These are phyloP conservation scores for Lasiodiplodia sp. DNA, from an alignment of 2,329 filamentous ascomycete genomes.

Conservation along the genomic window DNA sequence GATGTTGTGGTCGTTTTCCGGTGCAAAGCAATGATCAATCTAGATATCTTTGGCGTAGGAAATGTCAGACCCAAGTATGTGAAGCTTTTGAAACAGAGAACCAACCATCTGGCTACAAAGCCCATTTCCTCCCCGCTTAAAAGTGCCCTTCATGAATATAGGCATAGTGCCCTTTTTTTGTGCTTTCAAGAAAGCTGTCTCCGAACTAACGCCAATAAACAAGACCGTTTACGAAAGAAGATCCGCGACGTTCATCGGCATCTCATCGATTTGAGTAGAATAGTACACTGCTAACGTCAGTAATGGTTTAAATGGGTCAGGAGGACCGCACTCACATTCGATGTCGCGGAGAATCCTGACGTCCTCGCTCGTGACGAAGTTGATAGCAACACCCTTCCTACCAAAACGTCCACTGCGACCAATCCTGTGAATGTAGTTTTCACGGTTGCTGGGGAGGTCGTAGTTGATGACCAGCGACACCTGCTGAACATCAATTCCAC, in stretches of 20 bases:
- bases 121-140: slow-evolving; percentile 33
- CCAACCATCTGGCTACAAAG: slow-evolving; percentile 33
- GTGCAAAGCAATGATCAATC: slow-evolving; percentile 23
- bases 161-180: slow-evolving; percentile 21
- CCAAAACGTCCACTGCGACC: slow-evolving; percentile 95
- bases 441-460: slow-evolving; percentile 95
- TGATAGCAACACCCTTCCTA: slow-evolving; percentile 98
- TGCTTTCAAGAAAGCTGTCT: not conserved
- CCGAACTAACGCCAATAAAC: not conserved
- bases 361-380: slow-evolving; percentile 98
- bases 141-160: not conserved
- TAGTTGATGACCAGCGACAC: slow-evolving; percentile 99
- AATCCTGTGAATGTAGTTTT: slow-evolving; percentile 99
- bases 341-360: slow-evolving; percentile 97
- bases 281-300: slow-evolving; percentile 75
- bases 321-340: slow-evolving; percentile 68
- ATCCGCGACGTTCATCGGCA: slow-evolving; percentile 80
- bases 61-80: slow-evolving; percentile 11
- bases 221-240: slow-evolving; percentile 24
- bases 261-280: slow-evolving; percentile 96
- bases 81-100: not conserved
- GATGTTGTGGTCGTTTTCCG: not conserved
- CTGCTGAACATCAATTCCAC: slow-evolving; percentile 98
- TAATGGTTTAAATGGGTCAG: slow-evolving; percentile 3
- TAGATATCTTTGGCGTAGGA: slow-evolving; percentile 24